phyloP scores from a whole-genome alignment of 2,329 filamentous ascomycete species.

The Anisogramma anomala region DNA sequence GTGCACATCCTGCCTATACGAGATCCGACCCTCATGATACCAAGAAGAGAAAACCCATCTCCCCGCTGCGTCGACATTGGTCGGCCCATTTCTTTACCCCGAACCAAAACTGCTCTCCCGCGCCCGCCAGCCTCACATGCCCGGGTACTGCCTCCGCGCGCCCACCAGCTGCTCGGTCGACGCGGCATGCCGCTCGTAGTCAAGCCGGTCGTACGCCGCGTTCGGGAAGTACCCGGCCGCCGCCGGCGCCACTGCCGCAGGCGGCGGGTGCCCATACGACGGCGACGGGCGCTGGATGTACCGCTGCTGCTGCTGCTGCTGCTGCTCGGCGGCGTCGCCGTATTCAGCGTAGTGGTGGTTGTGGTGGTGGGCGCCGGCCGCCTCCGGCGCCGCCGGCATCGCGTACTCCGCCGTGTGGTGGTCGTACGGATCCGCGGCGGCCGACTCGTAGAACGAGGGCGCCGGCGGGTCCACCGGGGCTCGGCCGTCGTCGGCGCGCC shows the following conservation, averaged over 20 bases:
- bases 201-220: neutral
- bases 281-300: neutral
- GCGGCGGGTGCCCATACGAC: neutral
- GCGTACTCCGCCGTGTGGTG: neutral
- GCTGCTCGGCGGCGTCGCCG: neutral
- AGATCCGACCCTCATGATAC: too few species aligned
- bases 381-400: neutral
- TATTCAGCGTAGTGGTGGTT: neutral
- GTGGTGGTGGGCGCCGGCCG: neutral
- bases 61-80: too few species aligned
- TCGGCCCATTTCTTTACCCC: too few species aligned
- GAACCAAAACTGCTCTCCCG: too few species aligned
- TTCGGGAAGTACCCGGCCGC: conserved; percentile 1
- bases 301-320: neutral
- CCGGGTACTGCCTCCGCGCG: neutral
- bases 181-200: neutral
- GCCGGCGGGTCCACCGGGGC: too few species aligned
- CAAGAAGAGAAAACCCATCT: too few species aligned
- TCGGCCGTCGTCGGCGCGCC: neutral
- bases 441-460: too few species aligned
- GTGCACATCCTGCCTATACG: too few species aligned
- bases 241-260: neutral
- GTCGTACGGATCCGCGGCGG: neutral
- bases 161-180: neutral
- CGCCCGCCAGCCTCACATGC: too few species aligned